Evolutionary conservation across 2,329 filamentous ascomycete species (phyloP), one percentile per base, ranked within the genome.

Genomic region (Exophiala bonariae): DNA sequence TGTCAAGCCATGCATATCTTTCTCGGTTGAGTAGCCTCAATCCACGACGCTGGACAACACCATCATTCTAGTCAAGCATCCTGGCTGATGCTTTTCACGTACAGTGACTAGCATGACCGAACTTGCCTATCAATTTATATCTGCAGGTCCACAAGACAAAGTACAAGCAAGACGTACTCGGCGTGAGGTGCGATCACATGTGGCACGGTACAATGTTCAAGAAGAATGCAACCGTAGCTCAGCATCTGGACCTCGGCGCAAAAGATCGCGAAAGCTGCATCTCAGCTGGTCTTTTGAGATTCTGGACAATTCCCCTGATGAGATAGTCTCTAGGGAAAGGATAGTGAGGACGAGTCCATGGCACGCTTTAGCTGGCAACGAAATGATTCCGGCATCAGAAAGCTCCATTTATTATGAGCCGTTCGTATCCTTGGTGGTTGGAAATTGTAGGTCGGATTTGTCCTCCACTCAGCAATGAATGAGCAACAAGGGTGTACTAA

Each of bases 311-410:
- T n/a, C n/a, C n/a, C n/a, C n/a, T n/a, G n/a, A n/a, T n/a, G n/a
- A n/a, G n/a, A n/a, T n/a, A n/a, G n/a, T n/a, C n/a, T n/a, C n/a
- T n/a, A n/a, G n/a, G n/a, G n/a, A n/a, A n/a, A n/a, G n/a, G n/a
- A n/a, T n/a, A n/a, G n/a, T n/a, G n/a, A 28, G 22, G 17, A 34
- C 18, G 14, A 23, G n/a, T 18, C 45, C 35, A 18, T 16, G 39
- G 34, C 34, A 26, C 6, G 10, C 34, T 5, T 28, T 44, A 9
- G 44, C 46, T 16, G 46, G 40, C 10, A 38, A 26, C 13, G 17
- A 14, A 3, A 33, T 45, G 44, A 47, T 51, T 13, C 48, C 48
- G 18, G 48, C 48, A 6, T 51, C 48, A 13, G 34, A 35, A 30
- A 47, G 39, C 19, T 32, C 38, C 1, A 38, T 51, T 13, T 51